phyloP scores from a whole-genome alignment of 768 basidiomycete species.

The Gyrodon lividus region DNA sequence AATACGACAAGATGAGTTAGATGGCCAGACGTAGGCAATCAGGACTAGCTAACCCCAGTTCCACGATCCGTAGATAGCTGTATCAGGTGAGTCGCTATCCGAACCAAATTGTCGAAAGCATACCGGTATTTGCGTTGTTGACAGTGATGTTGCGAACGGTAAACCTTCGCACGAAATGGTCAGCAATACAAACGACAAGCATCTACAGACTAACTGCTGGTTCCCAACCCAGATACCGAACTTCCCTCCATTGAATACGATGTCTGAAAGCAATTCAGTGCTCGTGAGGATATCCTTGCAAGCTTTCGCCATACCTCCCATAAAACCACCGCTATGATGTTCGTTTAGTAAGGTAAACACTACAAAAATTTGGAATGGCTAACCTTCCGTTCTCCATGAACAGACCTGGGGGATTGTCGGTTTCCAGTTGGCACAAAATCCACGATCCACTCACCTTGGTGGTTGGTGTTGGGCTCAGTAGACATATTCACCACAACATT shows the following conservation, averaged over 20 bases:
- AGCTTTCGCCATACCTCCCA: slow-evolving; percentile 46
- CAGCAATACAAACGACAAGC: background rate
- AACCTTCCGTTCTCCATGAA: slow-evolving; percentile 77
- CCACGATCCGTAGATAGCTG: slow-evolving; percentile 35
- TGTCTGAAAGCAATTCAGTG: slow-evolving; percentile 22
- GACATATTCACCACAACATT: slow-evolving; percentile 76
- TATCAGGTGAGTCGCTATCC: background rate
- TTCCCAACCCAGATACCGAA: slow-evolving; percentile 74
- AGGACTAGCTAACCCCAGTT: slow-evolving; percentile 37
- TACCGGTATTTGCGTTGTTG: slow-evolving; percentile 44
- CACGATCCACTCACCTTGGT: slow-evolving; percentile 52
- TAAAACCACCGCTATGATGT: slow-evolving; percentile 39
- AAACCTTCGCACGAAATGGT: slow-evolving; percentile 29
- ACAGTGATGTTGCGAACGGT: slow-evolving; percentile 63
- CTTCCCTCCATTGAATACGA: slow-evolving; percentile 46
- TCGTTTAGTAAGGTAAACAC: background rate
- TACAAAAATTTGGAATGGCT: background rate
- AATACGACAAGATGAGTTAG: background rate
- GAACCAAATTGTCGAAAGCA: slow-evolving; percentile 3
- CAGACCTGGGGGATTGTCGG: slow-evolving; percentile 35
- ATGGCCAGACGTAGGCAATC: background rate
- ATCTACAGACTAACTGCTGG: slow-evolving; percentile 47
- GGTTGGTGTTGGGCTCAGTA: slow-evolving; percentile 54
- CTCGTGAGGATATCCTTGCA: background rate
- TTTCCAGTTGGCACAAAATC: background rate